A percentile compares a stretch with the other conserved stretches of the same genome.
phyloP scores from a whole-genome alignment of 371 early-diverging fungal species.

The Rhizopus sp. region DNA sequence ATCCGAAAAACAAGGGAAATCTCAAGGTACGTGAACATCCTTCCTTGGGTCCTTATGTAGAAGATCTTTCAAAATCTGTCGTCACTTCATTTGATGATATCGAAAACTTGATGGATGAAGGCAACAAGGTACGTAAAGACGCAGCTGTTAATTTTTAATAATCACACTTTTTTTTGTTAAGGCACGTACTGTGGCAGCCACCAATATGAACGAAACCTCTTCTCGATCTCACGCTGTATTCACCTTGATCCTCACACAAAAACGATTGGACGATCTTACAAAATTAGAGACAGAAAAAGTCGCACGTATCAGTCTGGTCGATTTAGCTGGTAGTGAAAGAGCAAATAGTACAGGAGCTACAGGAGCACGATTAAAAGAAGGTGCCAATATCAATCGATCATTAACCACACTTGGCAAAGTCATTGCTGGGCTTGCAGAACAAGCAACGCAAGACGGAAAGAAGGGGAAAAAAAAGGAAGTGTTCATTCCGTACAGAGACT shows the following conservation, averaged over 20 bases:
- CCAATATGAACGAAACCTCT: constrained; percentile 95
- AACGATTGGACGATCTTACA: constrained; percentile 57
- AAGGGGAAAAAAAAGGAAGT: constrained; percentile 53
- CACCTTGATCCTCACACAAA: constrained; percentile 79
- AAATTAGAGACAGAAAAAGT: constrained; percentile 78
- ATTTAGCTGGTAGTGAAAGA: constrained; percentile 96
- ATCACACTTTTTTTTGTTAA: constrained; percentile 23
- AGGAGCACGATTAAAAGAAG: constrained; percentile 97
- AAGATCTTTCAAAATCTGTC: constrained; percentile 83
- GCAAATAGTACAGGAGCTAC: constrained; percentile 95
- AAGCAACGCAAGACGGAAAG: constrained; percentile 50
- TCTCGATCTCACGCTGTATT: constrained; percentile 96
- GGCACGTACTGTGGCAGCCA: constrained; percentile 91
- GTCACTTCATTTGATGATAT: constrained; percentile 81
- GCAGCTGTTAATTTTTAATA: background rate
- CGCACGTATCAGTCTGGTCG: constrained; percentile 80
- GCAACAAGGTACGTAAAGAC: constrained; percentile 67
- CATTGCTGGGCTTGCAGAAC: constrained; percentile 92
- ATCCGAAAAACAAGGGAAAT: constrained; percentile 75
- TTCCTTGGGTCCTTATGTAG: constrained; percentile 88
- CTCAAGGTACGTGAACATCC: constrained; percentile 91
- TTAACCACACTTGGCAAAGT: constrained; percentile 96
- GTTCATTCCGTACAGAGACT: constrained; percentile 89
- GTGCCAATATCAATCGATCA: constrained; percentile 98
- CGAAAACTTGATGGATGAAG: constrained; percentile 82